Evolutionary conservation across 176 grass and related monocot genomes (phyloP), one percentile per base, ranked within the genome.

Genomic region (Tillandsia leiboldiana): DNA sequence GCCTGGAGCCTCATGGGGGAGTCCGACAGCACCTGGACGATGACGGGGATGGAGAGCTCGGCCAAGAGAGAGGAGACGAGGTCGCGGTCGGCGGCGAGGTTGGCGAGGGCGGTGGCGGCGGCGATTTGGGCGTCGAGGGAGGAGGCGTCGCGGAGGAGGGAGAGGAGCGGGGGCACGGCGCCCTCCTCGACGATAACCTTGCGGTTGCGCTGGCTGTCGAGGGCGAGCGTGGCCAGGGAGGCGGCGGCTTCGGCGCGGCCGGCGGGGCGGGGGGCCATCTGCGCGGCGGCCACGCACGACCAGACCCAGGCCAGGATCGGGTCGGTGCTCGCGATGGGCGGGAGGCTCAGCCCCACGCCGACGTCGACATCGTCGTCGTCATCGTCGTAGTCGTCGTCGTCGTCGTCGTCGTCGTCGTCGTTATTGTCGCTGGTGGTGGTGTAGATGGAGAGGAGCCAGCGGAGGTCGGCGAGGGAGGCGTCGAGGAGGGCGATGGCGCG

Each of bases 131-230:
- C 48, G 11, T 73, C 71, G 47, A 64, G 33, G 18, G 71, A 50
- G 56, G 58, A 28, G 69, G 48, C 57, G 18, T 50, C 71, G 47
- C 57, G 57, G 57, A 73, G 71, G 48, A 73, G 71, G 48, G 71
- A 8, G 42, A 73, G 71, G 48, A 74, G 59, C 57, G 72, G 72
- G 48, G 47, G 72, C 7, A 74, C 48, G 48, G 48, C 72, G 49
- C 72, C 72, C 59, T 74, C 72, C 17, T 74, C 61, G 22, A 74
- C 61, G 59, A 74, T 65, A 48, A 74, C 24, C 72, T 59, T 51
- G 13, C 49, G 47, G 48, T 74, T 65, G 23, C 72, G 72, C 12
- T 64, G 47, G 61, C 59, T 63, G 61, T 74, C 72, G 11, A 64
- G 48, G 20, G 72, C 72, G 48, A 65, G 72, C 48, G 63, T 65